A percentile compares a stretch with the other conserved stretches of the same genome.
These are phyloP conservation scores for Hyparrhenia diplandra DNA, from an alignment of 176 grass and related monocot genomes.

Conservation along the genomic window DNA sequence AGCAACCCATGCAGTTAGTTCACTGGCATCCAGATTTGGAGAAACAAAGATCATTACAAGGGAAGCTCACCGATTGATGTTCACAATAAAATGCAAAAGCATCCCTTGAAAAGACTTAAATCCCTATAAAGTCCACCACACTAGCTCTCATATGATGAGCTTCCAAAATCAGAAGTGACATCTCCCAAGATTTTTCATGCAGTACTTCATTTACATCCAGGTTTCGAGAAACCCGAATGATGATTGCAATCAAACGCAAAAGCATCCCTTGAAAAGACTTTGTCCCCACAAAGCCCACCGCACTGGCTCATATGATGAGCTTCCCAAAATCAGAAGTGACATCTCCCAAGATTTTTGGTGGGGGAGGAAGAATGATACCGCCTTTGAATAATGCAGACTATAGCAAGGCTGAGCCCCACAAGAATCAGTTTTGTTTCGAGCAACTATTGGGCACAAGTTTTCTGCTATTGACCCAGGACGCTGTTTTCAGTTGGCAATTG, in stretches of 20 bases:
- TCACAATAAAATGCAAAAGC: not conserved
- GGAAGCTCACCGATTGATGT: not conserved
- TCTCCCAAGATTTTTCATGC: slow-evolving; percentile 22
- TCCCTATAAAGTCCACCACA: slow-evolving; percentile 25
- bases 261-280: slow-evolving; percentile 23
- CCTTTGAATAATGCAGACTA: slow-evolving; percentile 56
- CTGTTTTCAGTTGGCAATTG: slow-evolving; percentile 61
- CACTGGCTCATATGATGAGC: slow-evolving; percentile 31
- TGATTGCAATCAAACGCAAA: not conserved
- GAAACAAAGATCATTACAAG: not conserved
- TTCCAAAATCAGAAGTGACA: slow-evolving; percentile 30
- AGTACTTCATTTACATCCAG: not conserved
- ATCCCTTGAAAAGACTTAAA: slow-evolving; percentile 15
- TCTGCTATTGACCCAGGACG: slow-evolving; percentile 19
- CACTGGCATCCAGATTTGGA: slow-evolving; percentile 10
- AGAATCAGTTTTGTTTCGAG: slow-evolving; percentile 41
- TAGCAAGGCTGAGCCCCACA: slow-evolving; percentile 31
- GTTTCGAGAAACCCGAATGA: not conserved
- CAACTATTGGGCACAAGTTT: slow-evolving; percentile 48
- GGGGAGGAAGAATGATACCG: slow-evolving; percentile 34
- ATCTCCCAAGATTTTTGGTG: slow-evolving; percentile 32
- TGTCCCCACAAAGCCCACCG: slow-evolving; percentile 27
- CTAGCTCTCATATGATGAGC: slow-evolving; percentile 30
- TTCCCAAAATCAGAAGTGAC: slow-evolving; percentile 27
- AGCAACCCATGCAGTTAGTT: too few relatives aligned